Base-by-base conservation (phyloP, 192 early-diverging fungal species). In the Rhizophagus prolifer region DNA sequence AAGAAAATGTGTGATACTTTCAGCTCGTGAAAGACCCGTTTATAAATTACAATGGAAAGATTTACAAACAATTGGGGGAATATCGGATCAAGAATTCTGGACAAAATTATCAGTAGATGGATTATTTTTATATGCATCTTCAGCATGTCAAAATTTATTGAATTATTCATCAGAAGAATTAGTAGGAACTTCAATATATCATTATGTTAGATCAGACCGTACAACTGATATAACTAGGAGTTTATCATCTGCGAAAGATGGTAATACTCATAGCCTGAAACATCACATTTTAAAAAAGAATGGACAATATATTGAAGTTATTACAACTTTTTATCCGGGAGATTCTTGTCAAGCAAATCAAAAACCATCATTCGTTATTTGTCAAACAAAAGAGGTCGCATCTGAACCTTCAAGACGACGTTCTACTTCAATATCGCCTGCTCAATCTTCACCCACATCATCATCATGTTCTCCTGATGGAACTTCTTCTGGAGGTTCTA, bases 1-100 rank as follows among this genome's bases (percentile, higher is more conserved):
- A 75, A 86, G 87, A 28, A 90, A 90, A 58, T 93, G 90, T 75
- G 88, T 91, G n/a, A 83, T 93, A 58, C 65, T 93, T 25, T 85
- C 87, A 4, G 90, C 88, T 30, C 84, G 90, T 30, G 87, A 88
- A 67, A 79, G 82, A 9, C 74, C 80, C 0, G 81, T 91, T 10
- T 81, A 80, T 61, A 72, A 79, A 25, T 63, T 91, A 12, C 72
- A 47, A 14, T 76, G 84, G 21, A 63, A 77, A 47, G 79, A 79
- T 64, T 38, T 82, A 3, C 81, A 69, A 72, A 68, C 25, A 70
- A 59, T 41, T 38, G 75, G 69, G 14, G 73, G 62, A 38, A 75
- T 63, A 28, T 63, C 65, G 10, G 81, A 82, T 62, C 65, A 80
- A 23, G 87, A 90, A 72, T 84, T 88, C 30, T 93, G 91, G 91